Evolutionary conservation across 305 asterid species (phyloP).

Genomic region (Ilex paraguariensis): DNA sequence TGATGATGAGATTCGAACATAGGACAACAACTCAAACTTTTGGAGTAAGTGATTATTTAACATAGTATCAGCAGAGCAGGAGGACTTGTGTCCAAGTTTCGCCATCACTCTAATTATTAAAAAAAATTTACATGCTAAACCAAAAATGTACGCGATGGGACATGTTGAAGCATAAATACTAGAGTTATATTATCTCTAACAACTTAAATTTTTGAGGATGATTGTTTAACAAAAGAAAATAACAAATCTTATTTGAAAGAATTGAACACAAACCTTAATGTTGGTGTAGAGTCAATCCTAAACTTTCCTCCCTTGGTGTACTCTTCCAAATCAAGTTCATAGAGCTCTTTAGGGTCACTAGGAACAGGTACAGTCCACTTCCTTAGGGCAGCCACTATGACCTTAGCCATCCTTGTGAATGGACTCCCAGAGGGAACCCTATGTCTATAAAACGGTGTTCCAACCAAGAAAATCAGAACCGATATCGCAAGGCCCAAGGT

Average conservation of each 20-base stretch:
- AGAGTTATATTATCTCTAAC: no score
- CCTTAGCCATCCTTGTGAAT: constrained; percentile 70
- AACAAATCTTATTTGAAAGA: background rate
- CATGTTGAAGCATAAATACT: background rate
- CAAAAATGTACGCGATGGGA: no score
- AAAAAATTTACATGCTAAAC: background rate
- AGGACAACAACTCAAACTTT: no score
- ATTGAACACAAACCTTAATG: constrained; percentile 47
- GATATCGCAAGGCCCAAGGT: constrained; percentile 70
- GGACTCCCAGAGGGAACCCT: constrained; percentile 83
- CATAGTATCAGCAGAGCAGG: no score
- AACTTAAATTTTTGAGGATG: background rate
- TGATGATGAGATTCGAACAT: no score
- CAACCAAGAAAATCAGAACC: constrained; percentile 51
- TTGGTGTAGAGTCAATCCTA: constrained; percentile 65
- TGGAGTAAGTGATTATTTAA: background rate
- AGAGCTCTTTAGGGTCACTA: constrained; percentile 43
- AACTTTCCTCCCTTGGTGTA: constrained; percentile 46
- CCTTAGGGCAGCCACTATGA: constrained; percentile 58
- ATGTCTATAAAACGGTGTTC: constrained; percentile 74
- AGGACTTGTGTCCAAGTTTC: no score
- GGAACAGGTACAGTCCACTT: constrained; percentile 54
- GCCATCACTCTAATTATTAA: no score
- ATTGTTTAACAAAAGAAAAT: background rate
- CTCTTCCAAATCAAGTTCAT: constrained; percentile 49